A percentile compares a stretch with the other conserved stretches of the same genome.
Conservation (phyloP, 176 grass and related monocot genomes). For the Stipa capillata region DNA sequence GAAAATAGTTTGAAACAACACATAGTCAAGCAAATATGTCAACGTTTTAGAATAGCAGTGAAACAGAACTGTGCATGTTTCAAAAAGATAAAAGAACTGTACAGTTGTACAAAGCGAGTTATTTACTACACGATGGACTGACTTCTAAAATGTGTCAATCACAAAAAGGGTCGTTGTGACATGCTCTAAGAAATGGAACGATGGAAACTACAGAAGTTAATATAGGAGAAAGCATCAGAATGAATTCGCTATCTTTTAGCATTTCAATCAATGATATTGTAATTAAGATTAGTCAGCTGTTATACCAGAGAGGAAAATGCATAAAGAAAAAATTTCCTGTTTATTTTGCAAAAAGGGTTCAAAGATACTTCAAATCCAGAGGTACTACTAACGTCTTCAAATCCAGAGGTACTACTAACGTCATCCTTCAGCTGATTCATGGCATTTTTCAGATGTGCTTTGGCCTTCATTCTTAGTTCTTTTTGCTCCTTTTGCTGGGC, state of each 20-base stretch:
- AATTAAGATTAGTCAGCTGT: neutral
- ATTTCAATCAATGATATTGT: neutral
- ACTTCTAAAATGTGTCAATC: neutral
- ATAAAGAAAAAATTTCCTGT: neutral
- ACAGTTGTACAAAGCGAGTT: neutral
- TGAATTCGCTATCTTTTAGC: neutral
- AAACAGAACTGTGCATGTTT: neutral
- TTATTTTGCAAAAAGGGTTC: neutral
- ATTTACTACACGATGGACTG: neutral
- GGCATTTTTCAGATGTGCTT: conserved; percentile 61
- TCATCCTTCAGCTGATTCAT: conserved; percentile 51
- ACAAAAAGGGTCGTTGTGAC: neutral
- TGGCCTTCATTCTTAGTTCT: conserved; percentile 46
- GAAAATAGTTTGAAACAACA: neutral
- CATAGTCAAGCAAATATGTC: neutral
- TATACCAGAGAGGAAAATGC: neutral
- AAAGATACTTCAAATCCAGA: neutral
- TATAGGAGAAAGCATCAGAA: neutral
- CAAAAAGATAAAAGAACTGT: neutral
- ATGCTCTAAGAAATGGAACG: neutral
- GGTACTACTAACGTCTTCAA: conserved; percentile 39
- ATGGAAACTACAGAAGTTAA: neutral
- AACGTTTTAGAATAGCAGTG: neutral
- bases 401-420: conserved; percentile 35
- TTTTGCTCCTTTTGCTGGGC: conserved; percentile 48